Conservation (phyloP, 2,329 filamentous ascomycete species). For the Sporothrix humicola region DNA sequence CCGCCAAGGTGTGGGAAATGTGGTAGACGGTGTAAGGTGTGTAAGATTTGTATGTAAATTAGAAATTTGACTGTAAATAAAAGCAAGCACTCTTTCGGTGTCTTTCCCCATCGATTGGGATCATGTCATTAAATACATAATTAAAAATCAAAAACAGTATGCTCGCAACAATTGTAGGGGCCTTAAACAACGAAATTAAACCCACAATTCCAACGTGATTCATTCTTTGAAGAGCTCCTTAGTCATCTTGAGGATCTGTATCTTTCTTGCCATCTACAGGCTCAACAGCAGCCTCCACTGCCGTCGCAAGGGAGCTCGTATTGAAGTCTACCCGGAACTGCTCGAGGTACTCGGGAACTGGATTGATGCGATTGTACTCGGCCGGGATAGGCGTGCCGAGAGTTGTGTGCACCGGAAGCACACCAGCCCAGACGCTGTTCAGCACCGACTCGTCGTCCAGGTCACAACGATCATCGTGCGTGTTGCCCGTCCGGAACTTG, state of each 20-base stretch:
- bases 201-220: not conserved
- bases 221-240: not conserved
- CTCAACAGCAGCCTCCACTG: slow-evolving; percentile 39
- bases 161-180: not conserved
- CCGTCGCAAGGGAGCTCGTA: slow-evolving; percentile 37
- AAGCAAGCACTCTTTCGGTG: not conserved
- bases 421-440: slow-evolving; percentile 60
- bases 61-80: not conserved
- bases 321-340: slow-evolving; percentile 52
- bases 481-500: slow-evolving; percentile 71
- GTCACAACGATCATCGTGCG: slow-evolving; percentile 61
- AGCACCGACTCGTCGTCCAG: slow-evolving; percentile 51
- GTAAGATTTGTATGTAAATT: slow-evolving; percentile 38
- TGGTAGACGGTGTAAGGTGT: slow-evolving; percentile 60
- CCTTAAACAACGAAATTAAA: not conserved
- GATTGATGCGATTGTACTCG: slow-evolving; percentile 61
- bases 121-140: not conserved
- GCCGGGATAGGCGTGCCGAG: slow-evolving; percentile 68
- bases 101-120: not conserved
- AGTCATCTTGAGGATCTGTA: not conserved
- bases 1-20: slow-evolving; percentile 79
- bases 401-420: slow-evolving; percentile 66
- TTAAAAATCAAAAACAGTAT: not conserved
- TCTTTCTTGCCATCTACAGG: slow-evolving; percentile 25
- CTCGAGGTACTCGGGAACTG: slow-evolving; percentile 66